phyloP scores from a whole-genome alignment of 2,329 filamentous ascomycete species.

The Phymatotrichopsis omnivora region DNA sequence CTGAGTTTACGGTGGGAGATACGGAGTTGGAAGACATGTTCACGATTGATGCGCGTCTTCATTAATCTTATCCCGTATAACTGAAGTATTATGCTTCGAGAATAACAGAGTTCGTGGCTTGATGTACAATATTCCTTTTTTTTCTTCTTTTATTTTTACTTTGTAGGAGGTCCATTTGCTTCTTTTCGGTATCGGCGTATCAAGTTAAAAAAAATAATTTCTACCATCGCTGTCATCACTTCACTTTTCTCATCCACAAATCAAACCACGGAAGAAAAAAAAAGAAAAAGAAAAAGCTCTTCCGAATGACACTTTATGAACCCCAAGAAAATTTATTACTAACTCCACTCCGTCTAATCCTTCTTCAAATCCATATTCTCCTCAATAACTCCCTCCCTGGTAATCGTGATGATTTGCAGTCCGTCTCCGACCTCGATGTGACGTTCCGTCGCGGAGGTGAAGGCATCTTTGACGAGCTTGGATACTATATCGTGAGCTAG shows the following conservation, averaged over 20 bases:
- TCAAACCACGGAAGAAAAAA: too few species aligned
- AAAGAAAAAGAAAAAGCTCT: too few species aligned
- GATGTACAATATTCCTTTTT: neutral
- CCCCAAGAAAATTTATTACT: too few species aligned
- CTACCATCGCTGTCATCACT: too few species aligned
- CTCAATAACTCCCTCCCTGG: slow-evolving; percentile 75
- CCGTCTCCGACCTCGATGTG: slow-evolving; percentile 98
- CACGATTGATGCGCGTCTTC: slow-evolving; percentile 49
- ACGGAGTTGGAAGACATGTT: slow-evolving; percentile 67
- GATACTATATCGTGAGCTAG: slow-evolving; percentile 66
- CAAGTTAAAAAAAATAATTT: neutral
- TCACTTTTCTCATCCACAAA: too few species aligned
- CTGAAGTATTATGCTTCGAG: too few species aligned
- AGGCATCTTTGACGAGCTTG: slow-evolving; percentile 87
- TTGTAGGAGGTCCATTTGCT: neutral
- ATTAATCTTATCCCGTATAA: neutral
- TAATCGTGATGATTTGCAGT: slow-evolving; percentile 85
- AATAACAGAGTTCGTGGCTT: too few species aligned
- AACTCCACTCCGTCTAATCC: slow-evolving; percentile 58
- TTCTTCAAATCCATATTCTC: slow-evolving; percentile 74
- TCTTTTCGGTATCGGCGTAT: neutral
- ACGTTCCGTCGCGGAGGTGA: slow-evolving; percentile 94
- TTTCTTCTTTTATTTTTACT: neutral
- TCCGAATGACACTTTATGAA: too few species aligned
- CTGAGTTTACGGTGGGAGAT: slow-evolving; percentile 50